Base-by-base conservation (phyloP, 306 rosid genomes). In the Vigna trinervia region DNA sequence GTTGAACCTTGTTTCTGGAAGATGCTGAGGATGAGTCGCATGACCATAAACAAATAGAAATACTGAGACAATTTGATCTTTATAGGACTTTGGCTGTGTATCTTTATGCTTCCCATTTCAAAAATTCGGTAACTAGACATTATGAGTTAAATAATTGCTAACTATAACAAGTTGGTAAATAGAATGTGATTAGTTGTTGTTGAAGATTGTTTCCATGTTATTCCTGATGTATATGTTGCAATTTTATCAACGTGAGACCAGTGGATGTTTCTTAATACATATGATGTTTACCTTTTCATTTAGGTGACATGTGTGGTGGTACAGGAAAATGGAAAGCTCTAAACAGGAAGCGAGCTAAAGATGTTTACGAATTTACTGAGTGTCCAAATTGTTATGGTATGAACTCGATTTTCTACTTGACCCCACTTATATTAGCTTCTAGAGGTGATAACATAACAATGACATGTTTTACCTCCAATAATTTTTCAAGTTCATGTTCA, bases 251-350 rank as follows among this genome's bases (percentile, higher is more conserved):
- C 41, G 14, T 67, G 46, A 46, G 60, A 5, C 51, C 64, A 20
- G 56, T 72, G 23, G 28, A 17, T 76, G 43, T 43, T 73, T 57
- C 43, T 75, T 10, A n/a, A 62, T 76, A 60, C 45, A 51, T 83
- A 73, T 56, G 57, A 78, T 63, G 70, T 76, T 81, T 84, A 50
- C 81, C 81, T 81, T 87, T 84, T 71, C 74, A 69, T 87, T 74
- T 86, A 94, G 98, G 96, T 85, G 97, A 94, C 85, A 90, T 94
- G 98, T 94, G 98, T 77, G 98, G 98, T 78, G 97, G 98, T 80
- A 94, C 98, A 50, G 98, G 98, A 82, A 94, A 94, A 87, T 94
- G 98, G 98, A 94, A 94, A 90, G 98, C 98, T 81, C 89, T 92
- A 3, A 94, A 92, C 71, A 88, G 98, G 87, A 94, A 94, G 86